phyloP scores from a whole-genome alignment of 371 early-diverging fungal genomes.

The Mortierella sp. region DNA sequence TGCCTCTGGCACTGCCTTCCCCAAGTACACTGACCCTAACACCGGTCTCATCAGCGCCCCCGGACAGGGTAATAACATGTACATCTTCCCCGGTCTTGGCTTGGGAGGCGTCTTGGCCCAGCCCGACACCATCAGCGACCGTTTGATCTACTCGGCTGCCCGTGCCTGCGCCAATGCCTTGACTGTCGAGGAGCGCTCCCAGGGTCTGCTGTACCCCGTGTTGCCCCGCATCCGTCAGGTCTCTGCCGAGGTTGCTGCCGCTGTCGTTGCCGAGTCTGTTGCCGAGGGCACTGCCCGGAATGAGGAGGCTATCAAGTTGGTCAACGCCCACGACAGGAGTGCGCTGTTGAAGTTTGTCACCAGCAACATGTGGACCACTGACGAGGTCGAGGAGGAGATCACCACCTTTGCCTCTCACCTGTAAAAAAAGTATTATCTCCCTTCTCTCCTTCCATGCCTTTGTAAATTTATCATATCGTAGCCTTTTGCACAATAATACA shows the following conservation, averaged over 20 bases:
- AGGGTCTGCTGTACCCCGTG: slow-evolving; percentile 84
- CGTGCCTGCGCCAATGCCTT: slow-evolving; percentile 86
- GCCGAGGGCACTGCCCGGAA: slow-evolving; percentile 67
- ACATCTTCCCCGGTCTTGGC: slow-evolving; percentile 92
- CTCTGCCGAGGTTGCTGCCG: slow-evolving; percentile 82
- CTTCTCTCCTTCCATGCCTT: neutral
- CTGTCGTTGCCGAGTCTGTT: slow-evolving; percentile 77
- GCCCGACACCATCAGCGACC: slow-evolving; percentile 79
- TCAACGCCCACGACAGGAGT: slow-evolving; percentile 32
- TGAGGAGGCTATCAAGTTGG: slow-evolving; percentile 54
- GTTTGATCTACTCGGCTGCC: slow-evolving; percentile 84
- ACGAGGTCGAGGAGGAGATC: slow-evolving; percentile 43
- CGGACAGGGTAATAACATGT: slow-evolving; percentile 96
- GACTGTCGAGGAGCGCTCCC: slow-evolving; percentile 71
- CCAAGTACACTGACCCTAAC: slow-evolving; percentile 72
- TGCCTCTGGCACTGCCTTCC: slow-evolving; percentile 95
- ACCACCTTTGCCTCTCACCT: slow-evolving; percentile 44
- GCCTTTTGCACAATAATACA: slow-evolving; percentile 10
- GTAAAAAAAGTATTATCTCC: slow-evolving; percentile 15
- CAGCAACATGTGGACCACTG: slow-evolving; percentile 66
- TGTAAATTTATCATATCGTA: slow-evolving; percentile 6
- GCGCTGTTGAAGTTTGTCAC: slow-evolving; percentile 58
- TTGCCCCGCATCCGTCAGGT: slow-evolving; percentile 88
- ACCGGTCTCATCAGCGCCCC: slow-evolving; percentile 71
- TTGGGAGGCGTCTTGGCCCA: slow-evolving; percentile 84